phyloP scores from a whole-genome alignment of 1,139 yeast species.

The Citeromyces hawaiiensis region DNA sequence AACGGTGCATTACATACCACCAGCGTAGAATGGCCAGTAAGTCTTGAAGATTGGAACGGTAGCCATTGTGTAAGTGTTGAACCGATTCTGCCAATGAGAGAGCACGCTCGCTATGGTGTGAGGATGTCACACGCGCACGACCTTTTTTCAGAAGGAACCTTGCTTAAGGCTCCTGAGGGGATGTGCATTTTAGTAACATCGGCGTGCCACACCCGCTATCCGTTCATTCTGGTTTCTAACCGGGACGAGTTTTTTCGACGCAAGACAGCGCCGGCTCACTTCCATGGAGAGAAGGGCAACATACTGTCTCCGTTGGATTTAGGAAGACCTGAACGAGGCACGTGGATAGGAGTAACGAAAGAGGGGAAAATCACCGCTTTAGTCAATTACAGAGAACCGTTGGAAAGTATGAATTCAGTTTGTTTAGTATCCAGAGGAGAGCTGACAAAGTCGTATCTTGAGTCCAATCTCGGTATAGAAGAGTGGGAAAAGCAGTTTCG shows the following conservation, averaged over 20 bases:
- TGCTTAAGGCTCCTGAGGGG: not conserved
- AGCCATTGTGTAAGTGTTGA: not conserved
- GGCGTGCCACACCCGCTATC: conserved; percentile 18
- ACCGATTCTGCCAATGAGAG: conserved; percentile 1
- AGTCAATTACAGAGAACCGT: conserved; percentile 50
- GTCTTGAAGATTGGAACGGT: conserved; percentile 28
- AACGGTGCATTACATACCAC: conserved; percentile 24
- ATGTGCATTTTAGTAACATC: conserved; percentile 18
- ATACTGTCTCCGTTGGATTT: conserved; percentile 67
- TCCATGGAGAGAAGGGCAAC: conserved; percentile 21
- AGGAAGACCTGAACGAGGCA: conserved; percentile 67
- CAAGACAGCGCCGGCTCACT: conserved; percentile 55
- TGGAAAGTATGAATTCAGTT: conserved; percentile 13
- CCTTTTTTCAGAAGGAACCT: not conserved
- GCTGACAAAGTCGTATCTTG: conserved; percentile 47
- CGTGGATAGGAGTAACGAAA: conserved; percentile 76
- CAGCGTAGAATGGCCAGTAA: conserved; percentile 58
- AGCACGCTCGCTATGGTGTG: not conserved
- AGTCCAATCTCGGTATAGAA: conserved; percentile 21
- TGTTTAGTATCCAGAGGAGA: conserved; percentile 58
- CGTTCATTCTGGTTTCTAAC: conserved; percentile 64
- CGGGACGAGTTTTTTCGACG: conserved; percentile 75
- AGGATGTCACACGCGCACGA: not conserved
- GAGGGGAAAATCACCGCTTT: conserved; percentile 59
- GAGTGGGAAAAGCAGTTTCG: conserved; percentile 33